Conservation (phyloP, 2,329 filamentous ascomycete genomes). For the Botryotinia convoluta region DNA sequence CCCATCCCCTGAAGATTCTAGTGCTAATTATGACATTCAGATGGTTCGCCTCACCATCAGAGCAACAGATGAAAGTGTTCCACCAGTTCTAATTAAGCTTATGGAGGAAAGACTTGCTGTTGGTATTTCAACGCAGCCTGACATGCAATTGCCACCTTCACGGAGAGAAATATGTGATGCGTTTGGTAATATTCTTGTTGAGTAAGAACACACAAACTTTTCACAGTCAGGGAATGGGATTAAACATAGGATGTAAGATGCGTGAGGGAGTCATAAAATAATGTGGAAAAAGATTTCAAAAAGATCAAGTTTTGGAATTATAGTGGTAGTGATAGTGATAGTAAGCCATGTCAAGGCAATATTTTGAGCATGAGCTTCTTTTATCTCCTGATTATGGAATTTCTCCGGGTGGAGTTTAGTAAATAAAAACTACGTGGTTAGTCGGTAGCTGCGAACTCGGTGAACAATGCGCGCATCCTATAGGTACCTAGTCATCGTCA, state of each 20-base stretch:
- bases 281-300: background rate
- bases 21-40: conserved; percentile 45
- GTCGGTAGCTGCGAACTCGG: background rate
- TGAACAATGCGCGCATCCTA: background rate
- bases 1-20: background rate
- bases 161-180: conserved; percentile 37
- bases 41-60: conserved; percentile 94
- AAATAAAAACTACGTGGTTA: background rate
- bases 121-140: conserved; percentile 41
- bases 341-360: background rate
- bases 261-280: background rate
- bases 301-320: background rate
- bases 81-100: conserved; percentile 72
- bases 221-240: background rate
- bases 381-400: background rate
- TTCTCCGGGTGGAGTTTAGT: background rate
- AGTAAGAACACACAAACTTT: background rate
- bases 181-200: conserved; percentile 37
- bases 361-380: background rate
- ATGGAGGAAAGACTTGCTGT: conserved; percentile 80
- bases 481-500: background rate
- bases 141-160: conserved; percentile 30
- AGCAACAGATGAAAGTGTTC: conserved; percentile 88
- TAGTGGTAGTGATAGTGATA: conserved; percentile 1
- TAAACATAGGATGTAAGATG: background rate